Conservation (phyloP, 805 yeast species). For the Candida boleticola region DNA sequence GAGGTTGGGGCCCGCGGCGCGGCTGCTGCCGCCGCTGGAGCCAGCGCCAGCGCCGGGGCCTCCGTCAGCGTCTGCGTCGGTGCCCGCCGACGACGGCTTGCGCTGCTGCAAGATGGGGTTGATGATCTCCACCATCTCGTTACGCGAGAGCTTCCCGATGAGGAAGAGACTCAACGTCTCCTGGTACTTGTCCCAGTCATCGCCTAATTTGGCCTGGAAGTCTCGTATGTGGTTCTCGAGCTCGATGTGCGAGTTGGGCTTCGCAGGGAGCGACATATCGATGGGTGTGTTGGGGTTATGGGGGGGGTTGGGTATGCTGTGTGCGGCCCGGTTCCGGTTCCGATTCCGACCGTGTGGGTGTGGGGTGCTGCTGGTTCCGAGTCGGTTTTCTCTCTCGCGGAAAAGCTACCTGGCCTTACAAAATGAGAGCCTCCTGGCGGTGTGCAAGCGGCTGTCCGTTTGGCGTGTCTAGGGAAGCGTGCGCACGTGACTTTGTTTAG, state of each 20-base stretch:
- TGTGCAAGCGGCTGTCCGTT: no score
- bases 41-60: background rate
- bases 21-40: slow-evolving; percentile 20
- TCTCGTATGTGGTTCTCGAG: slow-evolving; percentile 58
- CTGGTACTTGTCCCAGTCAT: slow-evolving; percentile 84
- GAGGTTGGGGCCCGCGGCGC: slow-evolving; percentile 31
- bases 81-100: slow-evolving; percentile 7
- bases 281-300: background rate
- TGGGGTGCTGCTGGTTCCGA: no score
- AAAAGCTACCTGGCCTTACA: no score
- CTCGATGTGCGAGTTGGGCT: slow-evolving; percentile 27
- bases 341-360: no score
- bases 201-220: slow-evolving; percentile 70
- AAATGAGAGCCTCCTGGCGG: no score
- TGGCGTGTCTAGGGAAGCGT: no score
- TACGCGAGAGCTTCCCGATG: slow-evolving; percentile 73
- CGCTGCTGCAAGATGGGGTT: slow-evolving; percentile 48
- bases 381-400: no score
- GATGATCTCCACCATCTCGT: slow-evolving; percentile 63
- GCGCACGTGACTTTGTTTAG: no score
- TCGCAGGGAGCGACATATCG: slow-evolving; percentile 2
- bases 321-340: background rate
- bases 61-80: slow-evolving; percentile 9
- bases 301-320: background rate
- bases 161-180: slow-evolving; percentile 73